phyloP scores from a whole-genome alignment of 768 basidiomycete species.

The Mrakia blollopis region DNA sequence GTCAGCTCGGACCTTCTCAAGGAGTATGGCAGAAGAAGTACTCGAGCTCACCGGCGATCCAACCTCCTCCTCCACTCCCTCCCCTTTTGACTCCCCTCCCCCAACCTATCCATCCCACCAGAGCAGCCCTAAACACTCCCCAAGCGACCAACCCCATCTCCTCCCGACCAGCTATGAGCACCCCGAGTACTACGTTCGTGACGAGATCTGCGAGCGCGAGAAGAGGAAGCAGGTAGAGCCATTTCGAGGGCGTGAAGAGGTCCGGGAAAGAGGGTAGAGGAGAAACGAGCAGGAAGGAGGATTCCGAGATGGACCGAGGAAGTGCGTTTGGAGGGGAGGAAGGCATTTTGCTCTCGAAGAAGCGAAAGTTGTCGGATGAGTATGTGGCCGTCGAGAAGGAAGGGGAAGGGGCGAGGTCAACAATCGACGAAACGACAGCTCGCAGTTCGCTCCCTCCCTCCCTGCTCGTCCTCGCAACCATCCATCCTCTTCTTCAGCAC shows the following conservation, averaged over 20 bases:
- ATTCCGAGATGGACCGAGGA: constrained; percentile 2
- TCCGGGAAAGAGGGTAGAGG: background rate
- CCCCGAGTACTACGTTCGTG: background rate
- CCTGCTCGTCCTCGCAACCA: background rate
- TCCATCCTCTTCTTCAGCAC: background rate
- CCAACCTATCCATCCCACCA: constrained; percentile 12
- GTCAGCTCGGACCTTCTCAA: background rate
- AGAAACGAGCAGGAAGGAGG: constrained; percentile 13
- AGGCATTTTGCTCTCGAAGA: background rate
- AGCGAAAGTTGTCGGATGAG: background rate
- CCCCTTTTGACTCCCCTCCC: background rate
- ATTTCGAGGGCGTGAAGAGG: background rate
- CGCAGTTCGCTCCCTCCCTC: background rate
- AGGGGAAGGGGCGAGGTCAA: background rate
- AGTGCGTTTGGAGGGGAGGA: background rate
- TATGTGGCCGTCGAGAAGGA: background rate
- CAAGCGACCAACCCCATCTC: background rate
- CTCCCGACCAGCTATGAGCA: constrained; percentile 12
- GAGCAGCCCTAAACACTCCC: background rate
- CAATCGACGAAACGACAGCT: background rate
- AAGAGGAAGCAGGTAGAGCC: background rate
- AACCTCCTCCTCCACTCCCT: constrained; percentile 10
- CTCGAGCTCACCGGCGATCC: constrained; percentile 6
- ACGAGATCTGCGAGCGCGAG: background rate
- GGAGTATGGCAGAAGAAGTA: background rate